Evolutionary conservation across 176 grass and related monocot genomes (phyloP).

Genomic region (Dendrocalamus sinicus): DNA sequence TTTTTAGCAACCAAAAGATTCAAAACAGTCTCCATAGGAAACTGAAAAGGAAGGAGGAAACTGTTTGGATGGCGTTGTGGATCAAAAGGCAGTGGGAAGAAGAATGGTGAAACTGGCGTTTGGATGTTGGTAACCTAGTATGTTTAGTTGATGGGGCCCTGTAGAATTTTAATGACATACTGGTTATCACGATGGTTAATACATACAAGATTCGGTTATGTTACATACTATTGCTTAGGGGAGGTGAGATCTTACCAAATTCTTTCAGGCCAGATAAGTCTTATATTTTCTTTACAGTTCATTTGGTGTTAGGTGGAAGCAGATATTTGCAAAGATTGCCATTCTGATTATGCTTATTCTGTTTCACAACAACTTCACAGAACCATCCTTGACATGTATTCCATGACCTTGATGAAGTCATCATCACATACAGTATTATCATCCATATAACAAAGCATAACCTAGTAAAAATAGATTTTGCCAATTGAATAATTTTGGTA

Average conservation of each 20-base stretch:
- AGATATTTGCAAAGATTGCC: neutral
- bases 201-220: neutral
- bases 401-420: neutral
- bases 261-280: neutral
- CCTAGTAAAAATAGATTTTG: neutral
- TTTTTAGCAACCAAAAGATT: neutral
- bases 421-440: neutral
- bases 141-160: neutral
- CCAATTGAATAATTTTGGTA: neutral
- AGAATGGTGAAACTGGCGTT: neutral
- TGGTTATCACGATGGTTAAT: neutral
- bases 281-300: neutral
- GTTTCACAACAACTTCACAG: neutral
- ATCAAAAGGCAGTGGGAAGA: neutral
- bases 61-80: neutral
- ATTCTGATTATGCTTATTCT: conserved; percentile 2
- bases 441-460: neutral
- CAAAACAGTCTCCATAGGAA: neutral
- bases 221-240: neutral
- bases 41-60: neutral
- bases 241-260: neutral
- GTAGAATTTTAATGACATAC: neutral
- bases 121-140: neutral
- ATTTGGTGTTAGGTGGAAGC: conserved; percentile 27
- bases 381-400: neutral